Evolutionary conservation across 768 basidiomycete genomes (phyloP), one percentile per base, ranked within the genome.

Genomic region (Russula griseocarnosa): DNA sequence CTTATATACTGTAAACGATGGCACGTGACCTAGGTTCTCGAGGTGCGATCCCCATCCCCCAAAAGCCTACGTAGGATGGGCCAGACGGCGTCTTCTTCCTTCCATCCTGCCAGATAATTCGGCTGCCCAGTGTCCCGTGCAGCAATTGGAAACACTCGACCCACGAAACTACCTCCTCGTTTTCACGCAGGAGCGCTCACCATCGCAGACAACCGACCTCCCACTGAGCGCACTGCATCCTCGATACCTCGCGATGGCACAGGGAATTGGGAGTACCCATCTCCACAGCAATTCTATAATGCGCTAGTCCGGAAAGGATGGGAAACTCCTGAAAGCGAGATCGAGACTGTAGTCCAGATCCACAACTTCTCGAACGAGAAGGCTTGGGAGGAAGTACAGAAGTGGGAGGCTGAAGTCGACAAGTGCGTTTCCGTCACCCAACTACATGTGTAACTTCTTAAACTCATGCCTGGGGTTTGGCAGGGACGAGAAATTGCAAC

Each of bases 321-420:
- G 90, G 94, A 96, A 75, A 96, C 97, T 3, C 94, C 94, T 0
- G 94, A 95, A 74, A 93, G 97, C 70, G 89, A 94, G 74, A 83
- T 98, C 51, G 95, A 94, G 73, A 92, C 87, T 30, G 97, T 99
- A 92, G 97, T 99, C 49, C 87, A 94, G 65, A 98, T 98, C 40
- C 97, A 99, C 73, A 99, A 99, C 74, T 98, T 95, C 69, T 74
- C 98, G 74, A 99, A 99, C 71, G 97, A 99, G 77, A 82, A 87
- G 73, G 97, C 97, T 20, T 99, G 97, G 97, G 77, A 84, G 58
- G 94, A 98, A 75, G 95, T 99, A 3, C 74, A 92, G 65, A 88
- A 84, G 73, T 98, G 97, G 97, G 97, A 99, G 76, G 83, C 82
- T 72, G 79, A 86, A 70, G 75, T 76, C 61, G 75, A 85, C 67